Conservation (phyloP, 495 filamentous ascomycete species). For the Aspergillus indologenus region DNA sequence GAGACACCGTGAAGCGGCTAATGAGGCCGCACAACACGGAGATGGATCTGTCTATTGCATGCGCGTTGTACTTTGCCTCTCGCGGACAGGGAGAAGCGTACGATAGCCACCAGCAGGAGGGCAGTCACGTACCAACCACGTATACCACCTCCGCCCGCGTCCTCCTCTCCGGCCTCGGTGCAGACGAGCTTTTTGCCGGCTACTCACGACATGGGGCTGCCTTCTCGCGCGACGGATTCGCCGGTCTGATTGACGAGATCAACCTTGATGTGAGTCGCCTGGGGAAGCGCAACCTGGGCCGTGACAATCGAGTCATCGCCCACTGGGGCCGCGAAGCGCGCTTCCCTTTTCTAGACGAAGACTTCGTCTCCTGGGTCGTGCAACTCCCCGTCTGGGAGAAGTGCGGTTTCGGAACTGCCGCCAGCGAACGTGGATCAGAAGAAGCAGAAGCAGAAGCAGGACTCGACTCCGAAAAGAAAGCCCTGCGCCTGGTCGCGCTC, state of each 20-base stretch:
- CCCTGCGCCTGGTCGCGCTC: constrained; percentile 75
- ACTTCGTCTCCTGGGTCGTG: constrained; percentile 77
- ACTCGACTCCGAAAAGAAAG: constrained; percentile 75
- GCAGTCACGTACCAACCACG: constrained; percentile 9
- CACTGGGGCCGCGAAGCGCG: constrained; percentile 88
- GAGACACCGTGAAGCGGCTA: constrained; percentile 64
- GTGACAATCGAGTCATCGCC: constrained; percentile 87
- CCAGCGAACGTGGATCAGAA: constrained; percentile 10
- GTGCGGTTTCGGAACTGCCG: constrained; percentile 64
- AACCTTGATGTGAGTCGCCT: constrained; percentile 82
- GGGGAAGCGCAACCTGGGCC: constrained; percentile 87
- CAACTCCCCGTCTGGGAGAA: constrained; percentile 73
- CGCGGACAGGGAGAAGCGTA: constrained; percentile 61
- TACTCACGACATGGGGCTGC: constrained; percentile 83
- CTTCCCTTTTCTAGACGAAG: constrained; percentile 91
- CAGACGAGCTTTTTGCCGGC: constrained; percentile 93
- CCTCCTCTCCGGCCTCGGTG: constrained; percentile 87
- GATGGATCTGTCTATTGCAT: constrained; percentile 97
- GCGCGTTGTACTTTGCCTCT: constrained; percentile 89
- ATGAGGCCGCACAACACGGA: constrained; percentile 94
- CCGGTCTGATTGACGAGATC: constrained; percentile 76
- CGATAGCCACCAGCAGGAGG: constrained; percentile 8
- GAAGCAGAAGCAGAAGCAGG: too few species aligned
- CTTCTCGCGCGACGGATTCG: constrained; percentile 62
- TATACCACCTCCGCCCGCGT: constrained; percentile 77